Base-by-base conservation (phyloP, 164 flowering plant species). In the Cinnamomum micranthum region DNA sequence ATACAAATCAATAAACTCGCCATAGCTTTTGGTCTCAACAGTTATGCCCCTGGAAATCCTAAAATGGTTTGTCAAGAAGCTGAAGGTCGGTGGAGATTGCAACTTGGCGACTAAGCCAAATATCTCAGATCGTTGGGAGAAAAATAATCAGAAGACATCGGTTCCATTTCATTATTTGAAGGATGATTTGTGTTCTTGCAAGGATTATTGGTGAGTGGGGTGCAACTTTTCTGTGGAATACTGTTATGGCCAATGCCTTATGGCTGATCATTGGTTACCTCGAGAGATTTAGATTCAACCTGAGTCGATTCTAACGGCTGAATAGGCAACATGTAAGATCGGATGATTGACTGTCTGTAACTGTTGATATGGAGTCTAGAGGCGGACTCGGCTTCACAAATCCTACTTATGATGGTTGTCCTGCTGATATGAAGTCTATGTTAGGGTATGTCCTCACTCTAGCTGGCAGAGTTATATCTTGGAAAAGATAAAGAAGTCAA, bases 1-100 rank as follows among this genome's bases (percentile, higher is more conserved):
- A 65, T 70, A 15, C 80, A 74, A 7, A 78, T 71, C 59, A 74
- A 78, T 68, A 69, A 73, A 58, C 75, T 73, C 17, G 66, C 80
- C 31, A 77, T 77, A 28, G 73, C 70, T 31, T 68, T 77, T 73
- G 70, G 65, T 51, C 69, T 69, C 33, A 73, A 70, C 62, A 72
- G 69, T 55, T 71, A 70, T 22, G 33, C 72, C 51, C 72, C 60
- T 2, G 63, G 73, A 7, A 72, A 50, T 13, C 65, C 72, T 65
- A 20, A 68, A 19, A 60, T 31, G 72, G 19, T 33, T 68, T 5
- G 50, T 77, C 25, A 73, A 77, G 72, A 77, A 77, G 69, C 59
- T 47, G 23, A 66, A 72, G 31, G 41, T 72, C 6, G 73, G 79
- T 68, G 62, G 60, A 27, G 75, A 77, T 68, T 72, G 79, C 33